Evolutionary conservation across 805 yeast species (phyloP).

Genomic region (Sugiyamaella valdiviana): DNA sequence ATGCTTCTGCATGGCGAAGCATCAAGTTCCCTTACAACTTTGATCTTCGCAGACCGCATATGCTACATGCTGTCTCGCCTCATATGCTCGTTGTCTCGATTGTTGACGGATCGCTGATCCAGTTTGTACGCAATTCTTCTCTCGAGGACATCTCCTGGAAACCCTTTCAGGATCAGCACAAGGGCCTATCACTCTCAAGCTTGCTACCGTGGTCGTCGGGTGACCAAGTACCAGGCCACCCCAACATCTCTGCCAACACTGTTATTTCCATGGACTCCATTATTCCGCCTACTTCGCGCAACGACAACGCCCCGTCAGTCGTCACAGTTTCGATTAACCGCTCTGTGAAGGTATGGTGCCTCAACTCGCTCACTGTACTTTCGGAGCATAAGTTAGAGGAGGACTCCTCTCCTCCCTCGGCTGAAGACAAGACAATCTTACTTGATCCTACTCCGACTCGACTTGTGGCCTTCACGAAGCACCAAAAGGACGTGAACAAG

Average conservation of each 20-base stretch:
- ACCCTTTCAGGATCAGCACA: conserved; percentile 20
- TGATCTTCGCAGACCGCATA: conserved; percentile 50
- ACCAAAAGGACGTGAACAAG: background rate
- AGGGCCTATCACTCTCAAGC: conserved; percentile 19
- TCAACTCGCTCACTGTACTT: conserved; percentile 32
- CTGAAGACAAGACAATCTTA: conserved; percentile 9
- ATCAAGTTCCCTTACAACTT: conserved; percentile 64
- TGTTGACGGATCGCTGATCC: conserved; percentile 69
- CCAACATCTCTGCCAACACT: conserved; percentile 35
- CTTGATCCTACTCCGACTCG: conserved; percentile 32
- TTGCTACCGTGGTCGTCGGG: conserved; percentile 30
- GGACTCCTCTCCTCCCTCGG: background rate
- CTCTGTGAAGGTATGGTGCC: conserved; percentile 54
- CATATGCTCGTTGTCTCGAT: conserved; percentile 51
- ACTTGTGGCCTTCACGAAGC: conserved; percentile 21
- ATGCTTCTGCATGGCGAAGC: conserved; percentile 48
- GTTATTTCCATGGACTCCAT: conserved; percentile 31
- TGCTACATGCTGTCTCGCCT: conserved; percentile 42
- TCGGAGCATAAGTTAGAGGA: conserved; percentile 17
- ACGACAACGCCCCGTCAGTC: conserved; percentile 27
- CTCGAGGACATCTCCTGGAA: conserved; percentile 37
- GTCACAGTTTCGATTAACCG: conserved; percentile 52
- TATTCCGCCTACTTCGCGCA: conserved; percentile 7
- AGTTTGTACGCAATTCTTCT: conserved; percentile 22
- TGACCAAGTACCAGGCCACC: conserved; percentile 39